Evolutionary conservation across 345 rosid genomes (phyloP).

Genomic region (Salix dunnii): DNA sequence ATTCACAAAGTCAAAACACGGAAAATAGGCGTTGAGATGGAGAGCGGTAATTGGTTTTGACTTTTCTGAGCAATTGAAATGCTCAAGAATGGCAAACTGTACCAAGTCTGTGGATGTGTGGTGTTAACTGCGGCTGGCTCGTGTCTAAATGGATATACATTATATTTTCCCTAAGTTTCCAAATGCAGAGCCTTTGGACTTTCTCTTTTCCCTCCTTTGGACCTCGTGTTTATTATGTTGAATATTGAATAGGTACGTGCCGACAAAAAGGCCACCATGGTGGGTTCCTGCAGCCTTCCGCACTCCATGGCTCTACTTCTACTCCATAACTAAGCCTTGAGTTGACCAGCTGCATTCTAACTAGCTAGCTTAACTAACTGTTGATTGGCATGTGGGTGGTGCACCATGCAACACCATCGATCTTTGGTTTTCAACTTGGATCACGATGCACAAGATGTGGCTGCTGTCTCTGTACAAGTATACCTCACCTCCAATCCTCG

Average conservation of each 20-base stretch:
- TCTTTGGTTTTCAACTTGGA: too few species aligned
- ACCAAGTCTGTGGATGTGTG: slow-evolving; percentile 20
- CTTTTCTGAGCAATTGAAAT: slow-evolving; percentile 36
- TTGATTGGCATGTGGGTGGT: background rate
- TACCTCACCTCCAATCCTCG: background rate
- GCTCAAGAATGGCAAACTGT: slow-evolving; percentile 30
- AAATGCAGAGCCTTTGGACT: too few species aligned
- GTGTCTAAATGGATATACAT: too few species aligned
- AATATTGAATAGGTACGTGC: background rate
- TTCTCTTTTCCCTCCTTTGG: background rate
- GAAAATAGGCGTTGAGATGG: slow-evolving; percentile 17
- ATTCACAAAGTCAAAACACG: slow-evolving; percentile 58
- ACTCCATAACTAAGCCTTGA: background rate
- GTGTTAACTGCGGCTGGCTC: background rate
- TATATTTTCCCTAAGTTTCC: too few species aligned
- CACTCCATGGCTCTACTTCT: background rate
- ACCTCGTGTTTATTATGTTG: background rate
- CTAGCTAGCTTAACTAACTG: background rate
- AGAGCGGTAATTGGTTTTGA: slow-evolving; percentile 17
- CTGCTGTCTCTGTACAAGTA: background rate
- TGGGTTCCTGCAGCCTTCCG: background rate
- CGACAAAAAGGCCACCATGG: slow-evolving; percentile 13
- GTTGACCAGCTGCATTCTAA: background rate
- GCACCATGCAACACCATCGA: background rate
- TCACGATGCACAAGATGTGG: background rate